phyloP scores from a whole-genome alignment of 1,284 basidiomycete species.

The Rugosomyces carneus region DNA sequence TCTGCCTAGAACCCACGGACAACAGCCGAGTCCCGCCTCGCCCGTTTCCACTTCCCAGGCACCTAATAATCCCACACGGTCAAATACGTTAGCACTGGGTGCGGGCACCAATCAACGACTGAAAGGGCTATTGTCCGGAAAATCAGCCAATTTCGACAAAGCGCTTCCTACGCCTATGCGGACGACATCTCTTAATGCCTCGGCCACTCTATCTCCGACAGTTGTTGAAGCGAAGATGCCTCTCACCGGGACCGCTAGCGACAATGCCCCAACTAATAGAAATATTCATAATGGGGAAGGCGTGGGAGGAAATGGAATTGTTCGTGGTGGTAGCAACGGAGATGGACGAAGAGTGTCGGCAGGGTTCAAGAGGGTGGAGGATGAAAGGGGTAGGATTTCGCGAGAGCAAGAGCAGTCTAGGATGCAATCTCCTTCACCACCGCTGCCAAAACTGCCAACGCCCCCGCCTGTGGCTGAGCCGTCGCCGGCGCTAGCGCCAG shows the following conservation, averaged over 20 bases:
- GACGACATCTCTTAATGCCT: conserved; percentile 10
- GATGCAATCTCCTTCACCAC: conserved; percentile 7
- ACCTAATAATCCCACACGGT: conserved; percentile 24
- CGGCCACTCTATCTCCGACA: conserved; percentile 10
- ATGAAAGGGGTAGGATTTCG: conserved; percentile 1
- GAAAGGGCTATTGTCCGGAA: conserved; percentile 35
- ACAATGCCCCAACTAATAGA: conserved; percentile 8
- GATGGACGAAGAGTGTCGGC: conserved; percentile 8
- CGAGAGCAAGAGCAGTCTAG: background rate
- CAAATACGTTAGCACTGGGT: conserved; percentile 25
- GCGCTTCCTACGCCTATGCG: conserved; percentile 28
- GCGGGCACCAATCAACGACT: conserved; percentile 34
- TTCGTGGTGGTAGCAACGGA: background rate
- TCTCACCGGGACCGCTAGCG: conserved; percentile 13
- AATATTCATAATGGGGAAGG: conserved; percentile 3
- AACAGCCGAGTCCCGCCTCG: conserved; percentile 21
- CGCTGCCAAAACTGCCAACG: conserved; percentile 1
- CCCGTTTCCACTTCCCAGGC: conserved; percentile 7
- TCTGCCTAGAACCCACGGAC: conserved; percentile 21
- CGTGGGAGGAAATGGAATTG: conserved; percentile 1
- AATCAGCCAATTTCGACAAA: conserved; percentile 30
- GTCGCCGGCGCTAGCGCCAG: conserved; percentile 7
- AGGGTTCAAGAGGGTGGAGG: conserved; percentile 18
- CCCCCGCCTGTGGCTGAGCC: background rate
- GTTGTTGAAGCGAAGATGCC: conserved; percentile 14